Conservation (phyloP, 2,329 filamentous ascomycete genomes). For the Penicillium sp. region DNA sequence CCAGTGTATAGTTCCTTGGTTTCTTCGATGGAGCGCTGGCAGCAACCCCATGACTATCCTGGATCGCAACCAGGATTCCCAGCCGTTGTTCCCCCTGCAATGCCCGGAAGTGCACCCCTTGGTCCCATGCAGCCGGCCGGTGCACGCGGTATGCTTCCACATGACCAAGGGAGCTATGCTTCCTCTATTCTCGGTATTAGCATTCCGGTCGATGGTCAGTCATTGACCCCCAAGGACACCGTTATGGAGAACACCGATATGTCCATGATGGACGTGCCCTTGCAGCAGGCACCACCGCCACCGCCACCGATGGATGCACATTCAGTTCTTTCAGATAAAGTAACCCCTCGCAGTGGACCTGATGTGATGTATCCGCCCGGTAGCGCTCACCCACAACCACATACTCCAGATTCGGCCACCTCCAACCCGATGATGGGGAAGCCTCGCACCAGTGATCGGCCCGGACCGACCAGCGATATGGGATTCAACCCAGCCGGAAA, state of each 20-base stretch:
- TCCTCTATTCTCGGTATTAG: conserved; percentile 34
- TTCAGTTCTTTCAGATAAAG: conserved; percentile 19
- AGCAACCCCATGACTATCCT: conserved; percentile 20
- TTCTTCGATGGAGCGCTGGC: conserved; percentile 30
- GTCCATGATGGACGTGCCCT: conserved; percentile 22
- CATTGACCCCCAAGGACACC: conserved; percentile 34
- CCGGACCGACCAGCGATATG: conserved; percentile 12
- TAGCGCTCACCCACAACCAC: conserved; percentile 26
- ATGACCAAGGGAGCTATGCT: conserved; percentile 22
- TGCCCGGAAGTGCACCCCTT: conserved; percentile 3
- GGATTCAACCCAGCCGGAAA: conserved; percentile 7
- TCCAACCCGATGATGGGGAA: conserved; percentile 25
- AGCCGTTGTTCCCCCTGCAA: neutral
- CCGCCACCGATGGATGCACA: conserved; percentile 11
- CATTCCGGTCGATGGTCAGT: conserved; percentile 34
- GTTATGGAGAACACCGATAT: conserved; percentile 30
- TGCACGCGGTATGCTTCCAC: conserved; percentile 9
- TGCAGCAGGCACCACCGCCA: conserved; percentile 12
- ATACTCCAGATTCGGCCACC: conserved; percentile 35
- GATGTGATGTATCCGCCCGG: conserved; percentile 19
- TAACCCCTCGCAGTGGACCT: conserved; percentile 20
- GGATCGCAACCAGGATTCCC: conserved; percentile 6
- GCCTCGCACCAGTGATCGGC: conserved; percentile 13
- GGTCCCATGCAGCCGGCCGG: conserved; percentile 10
- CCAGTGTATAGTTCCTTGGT: conserved; percentile 35